These are phyloP conservation scores for Avena insularis DNA, from an alignment of 176 grass and related monocot genomes.

Conservation along the genomic window DNA sequence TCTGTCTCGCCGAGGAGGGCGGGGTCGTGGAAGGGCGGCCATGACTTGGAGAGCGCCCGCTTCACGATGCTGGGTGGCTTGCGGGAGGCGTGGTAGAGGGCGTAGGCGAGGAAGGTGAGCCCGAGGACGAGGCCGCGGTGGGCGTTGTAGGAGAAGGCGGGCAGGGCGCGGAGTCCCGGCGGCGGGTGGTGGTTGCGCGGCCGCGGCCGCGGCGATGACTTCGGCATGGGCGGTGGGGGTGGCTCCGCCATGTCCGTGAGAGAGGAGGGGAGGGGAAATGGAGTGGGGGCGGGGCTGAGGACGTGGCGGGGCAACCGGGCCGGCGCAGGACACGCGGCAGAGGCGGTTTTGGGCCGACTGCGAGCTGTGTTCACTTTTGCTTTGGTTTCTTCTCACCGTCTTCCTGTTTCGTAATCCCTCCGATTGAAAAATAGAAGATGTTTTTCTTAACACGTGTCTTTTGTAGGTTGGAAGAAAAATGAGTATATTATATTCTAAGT, in stretches of 20 bases:
- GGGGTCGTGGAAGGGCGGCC: slow-evolving; percentile 54
- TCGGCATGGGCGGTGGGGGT: slow-evolving; percentile 32
- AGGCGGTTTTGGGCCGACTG: background rate
- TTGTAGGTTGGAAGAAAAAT: too few species aligned
- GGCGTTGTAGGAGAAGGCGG: slow-evolving; percentile 50
- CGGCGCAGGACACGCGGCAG: slow-evolving; percentile 34
- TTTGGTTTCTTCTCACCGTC: background rate
- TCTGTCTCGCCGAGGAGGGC: slow-evolving; percentile 71
- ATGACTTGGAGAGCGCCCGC: slow-evolving; percentile 52
- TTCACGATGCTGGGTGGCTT: slow-evolving; percentile 80
- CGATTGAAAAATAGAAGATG: too few species aligned
- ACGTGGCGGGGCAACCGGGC: slow-evolving; percentile 39
- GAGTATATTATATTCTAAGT: too few species aligned
- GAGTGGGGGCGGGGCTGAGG: slow-evolving; percentile 18
- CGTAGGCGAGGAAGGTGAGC: slow-evolving; percentile 75
- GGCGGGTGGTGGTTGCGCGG: slow-evolving; percentile 29
- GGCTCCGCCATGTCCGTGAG: slow-evolving; percentile 27
- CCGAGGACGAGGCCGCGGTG: slow-evolving; percentile 66
- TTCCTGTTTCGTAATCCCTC: background rate
- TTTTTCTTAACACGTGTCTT: too few species aligned
- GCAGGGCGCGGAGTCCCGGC: slow-evolving; percentile 46
- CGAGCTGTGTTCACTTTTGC: background rate
- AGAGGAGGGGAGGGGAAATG: background rate
- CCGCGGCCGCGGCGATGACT: slow-evolving; percentile 30
- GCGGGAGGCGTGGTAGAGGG: slow-evolving; percentile 74